Conservation (phyloP, 2,329 filamentous ascomycete genomes). For the Trichoderma sp. region DNA sequence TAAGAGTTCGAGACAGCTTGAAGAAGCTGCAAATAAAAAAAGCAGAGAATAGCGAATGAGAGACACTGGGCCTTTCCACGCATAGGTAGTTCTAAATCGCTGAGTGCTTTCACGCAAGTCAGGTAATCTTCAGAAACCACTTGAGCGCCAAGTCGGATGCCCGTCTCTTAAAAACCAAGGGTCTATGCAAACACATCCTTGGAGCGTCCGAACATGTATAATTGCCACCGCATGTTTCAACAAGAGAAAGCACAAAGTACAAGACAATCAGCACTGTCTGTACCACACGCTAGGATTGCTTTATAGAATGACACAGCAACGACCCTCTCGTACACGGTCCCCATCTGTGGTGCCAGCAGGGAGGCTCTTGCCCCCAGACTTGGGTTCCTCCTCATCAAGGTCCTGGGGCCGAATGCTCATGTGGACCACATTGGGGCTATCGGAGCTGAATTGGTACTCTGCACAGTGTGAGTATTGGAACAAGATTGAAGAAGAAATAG, state of each 20-base stretch:
- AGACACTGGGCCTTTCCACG: neutral
- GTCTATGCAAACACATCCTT: conserved; percentile 9
- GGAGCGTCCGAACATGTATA: neutral
- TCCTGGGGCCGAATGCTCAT: conserved; percentile 91
- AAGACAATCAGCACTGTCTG: neutral
- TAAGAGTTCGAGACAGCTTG: neutral
- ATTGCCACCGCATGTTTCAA: conserved; percentile 1
- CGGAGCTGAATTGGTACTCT: conserved; percentile 79
- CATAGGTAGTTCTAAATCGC: neutral
- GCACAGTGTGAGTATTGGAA: conserved; percentile 14
- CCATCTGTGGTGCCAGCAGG: conserved; percentile 45
- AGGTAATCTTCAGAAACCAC: neutral
- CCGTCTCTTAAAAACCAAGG: neutral
- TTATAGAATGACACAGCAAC: conserved; percentile 55
- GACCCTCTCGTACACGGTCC: conserved; percentile 41
- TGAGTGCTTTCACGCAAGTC: neutral
- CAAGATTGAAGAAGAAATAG: neutral
- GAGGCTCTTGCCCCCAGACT: conserved; percentile 58
- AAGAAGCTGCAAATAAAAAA: neutral
- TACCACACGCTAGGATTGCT: conserved; percentile 22
- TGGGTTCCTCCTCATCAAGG: conserved; percentile 77
- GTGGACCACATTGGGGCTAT: conserved; percentile 83
- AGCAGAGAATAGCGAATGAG: neutral
- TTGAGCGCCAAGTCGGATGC: neutral
- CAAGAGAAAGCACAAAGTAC: neutral